Evolutionary conservation across 176 grass and related monocot species (phyloP), one percentile per base, ranked within the genome.

Genomic region (Musa schizocarpa): DNA sequence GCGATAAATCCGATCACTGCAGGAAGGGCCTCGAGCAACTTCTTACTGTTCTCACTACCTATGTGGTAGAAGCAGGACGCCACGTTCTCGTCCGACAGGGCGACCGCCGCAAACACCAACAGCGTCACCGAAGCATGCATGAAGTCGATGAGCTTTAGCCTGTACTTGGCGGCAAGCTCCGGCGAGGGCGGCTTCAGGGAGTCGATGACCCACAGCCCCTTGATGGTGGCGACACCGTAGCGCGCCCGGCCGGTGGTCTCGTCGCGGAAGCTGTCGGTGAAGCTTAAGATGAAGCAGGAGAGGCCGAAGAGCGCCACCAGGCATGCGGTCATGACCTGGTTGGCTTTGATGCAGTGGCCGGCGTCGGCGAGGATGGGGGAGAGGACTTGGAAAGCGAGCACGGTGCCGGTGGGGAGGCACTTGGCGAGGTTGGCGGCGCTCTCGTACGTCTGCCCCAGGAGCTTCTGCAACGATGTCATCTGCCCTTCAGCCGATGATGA

Each of bases 371-470:
- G 24, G 62, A 81, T 53, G 0, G 83, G 83, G 16, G 77, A 20
- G 72, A 85, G 78, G 54, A 85, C 62, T n/a, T 85, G 77, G 74
- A 85, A 85, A 66, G 71, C 54, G 55, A 85, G 78, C 9, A 80
- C 52, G 11, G 77, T 71, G 10, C 83, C 77, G 26, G 83, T 80
- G 9, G 83, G 83, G 54, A 85, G 77, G 54, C 71, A 72, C 21
- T 85, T 85, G 26, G 83, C 83, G 9, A 85, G 68, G 66, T 80
- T 54, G 8, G 83, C 83, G 1, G 77, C 54, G 77, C 62, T 85
- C 77, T 65, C 66, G 69, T 79, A 79, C 13, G 76, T 66, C 53
- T 78, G 68, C 7, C 27, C 43, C 5, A 78, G 49, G 10, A 21
- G 63, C 9, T 43, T 54, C 58, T 82, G 69, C 6, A 59, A 24